phyloP scores from a whole-genome alignment of 257 asterid genomes.

The Solanum bukasovii region DNA sequence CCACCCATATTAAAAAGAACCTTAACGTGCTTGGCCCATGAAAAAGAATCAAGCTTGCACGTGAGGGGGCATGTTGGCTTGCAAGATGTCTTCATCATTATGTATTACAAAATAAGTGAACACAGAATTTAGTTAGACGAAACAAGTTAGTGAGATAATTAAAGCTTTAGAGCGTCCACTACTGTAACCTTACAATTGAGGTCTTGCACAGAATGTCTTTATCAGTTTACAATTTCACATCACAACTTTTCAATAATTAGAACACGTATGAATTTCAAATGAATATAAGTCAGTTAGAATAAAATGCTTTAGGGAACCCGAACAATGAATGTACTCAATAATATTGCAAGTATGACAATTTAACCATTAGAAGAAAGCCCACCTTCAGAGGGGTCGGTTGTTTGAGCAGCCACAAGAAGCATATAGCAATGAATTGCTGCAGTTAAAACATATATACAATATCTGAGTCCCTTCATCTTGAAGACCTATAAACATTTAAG shows the following conservation, averaged over 20 bases:
- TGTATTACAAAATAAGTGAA: neutral
- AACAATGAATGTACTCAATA: neutral
- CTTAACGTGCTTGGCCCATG: neutral
- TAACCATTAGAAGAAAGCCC: neutral
- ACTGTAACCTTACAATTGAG: neutral
- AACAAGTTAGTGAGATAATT: neutral
- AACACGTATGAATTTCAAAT: neutral
- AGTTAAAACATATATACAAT: neutral
- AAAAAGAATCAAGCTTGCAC: neutral
- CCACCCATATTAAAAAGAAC: neutral
- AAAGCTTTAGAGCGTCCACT: neutral
- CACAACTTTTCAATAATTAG: neutral
- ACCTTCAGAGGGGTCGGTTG: constrained; percentile 22
- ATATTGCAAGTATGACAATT: neutral
- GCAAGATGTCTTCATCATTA: neutral
- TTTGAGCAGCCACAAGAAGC: constrained; percentile 4
- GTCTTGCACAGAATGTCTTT: neutral
- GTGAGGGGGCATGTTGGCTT: neutral
- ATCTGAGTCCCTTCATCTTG: constrained; percentile 4
- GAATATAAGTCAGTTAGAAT: neutral
- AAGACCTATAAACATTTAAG: neutral
- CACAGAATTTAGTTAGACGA: neutral
- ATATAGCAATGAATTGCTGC: neutral
- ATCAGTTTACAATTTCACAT: neutral
- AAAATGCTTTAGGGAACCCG: neutral